A percentile compares a stretch with the other conserved stretches of the same genome.
phyloP scores from a whole-genome alignment of 768 basidiomycete genomes.

The Lyophyllum atratum region DNA sequence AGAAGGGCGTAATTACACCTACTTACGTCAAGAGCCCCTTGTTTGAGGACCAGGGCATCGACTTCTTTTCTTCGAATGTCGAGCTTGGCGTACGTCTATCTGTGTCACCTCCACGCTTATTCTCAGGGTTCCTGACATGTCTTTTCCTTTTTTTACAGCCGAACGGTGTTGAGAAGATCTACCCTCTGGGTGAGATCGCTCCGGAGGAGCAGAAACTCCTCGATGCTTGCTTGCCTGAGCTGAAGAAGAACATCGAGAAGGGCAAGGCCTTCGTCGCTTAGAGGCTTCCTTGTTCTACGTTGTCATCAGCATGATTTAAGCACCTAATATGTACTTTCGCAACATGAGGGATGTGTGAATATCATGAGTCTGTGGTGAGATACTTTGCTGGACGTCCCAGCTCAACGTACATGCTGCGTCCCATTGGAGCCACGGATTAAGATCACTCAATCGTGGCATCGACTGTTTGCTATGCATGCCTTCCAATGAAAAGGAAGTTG shows the following conservation, averaged over 20 bases:
- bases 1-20: conserved; percentile 83
- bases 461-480: too few species aligned
- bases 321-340: conserved; percentile 3
- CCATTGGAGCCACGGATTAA: too few species aligned
- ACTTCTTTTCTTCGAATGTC: conserved; percentile 94
- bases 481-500: too few species aligned
- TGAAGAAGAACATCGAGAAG: conserved; percentile 99
- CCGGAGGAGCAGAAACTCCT: conserved; percentile 85
- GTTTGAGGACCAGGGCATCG: conserved; percentile 81
- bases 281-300: not conserved
- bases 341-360: not conserved
- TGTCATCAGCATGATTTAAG: not conserved
- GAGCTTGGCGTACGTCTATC: conserved; percentile 82
- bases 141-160: conserved; percentile 37
- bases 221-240: conserved; percentile 84
- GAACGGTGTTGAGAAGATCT: conserved; percentile 92
- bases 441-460: too few species aligned
- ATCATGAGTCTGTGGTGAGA: too few species aligned
- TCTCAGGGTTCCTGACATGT: not conserved
- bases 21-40: conserved; percentile 90
- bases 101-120: not conserved
- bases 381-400: too few species aligned
- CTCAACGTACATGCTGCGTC: too few species aligned
- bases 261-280: conserved; percentile 74
- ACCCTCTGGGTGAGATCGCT: conserved; percentile 78